Evolutionary conservation across 164 flowering plant species (phyloP).

Genomic region (Liquidambar formosana): DNA sequence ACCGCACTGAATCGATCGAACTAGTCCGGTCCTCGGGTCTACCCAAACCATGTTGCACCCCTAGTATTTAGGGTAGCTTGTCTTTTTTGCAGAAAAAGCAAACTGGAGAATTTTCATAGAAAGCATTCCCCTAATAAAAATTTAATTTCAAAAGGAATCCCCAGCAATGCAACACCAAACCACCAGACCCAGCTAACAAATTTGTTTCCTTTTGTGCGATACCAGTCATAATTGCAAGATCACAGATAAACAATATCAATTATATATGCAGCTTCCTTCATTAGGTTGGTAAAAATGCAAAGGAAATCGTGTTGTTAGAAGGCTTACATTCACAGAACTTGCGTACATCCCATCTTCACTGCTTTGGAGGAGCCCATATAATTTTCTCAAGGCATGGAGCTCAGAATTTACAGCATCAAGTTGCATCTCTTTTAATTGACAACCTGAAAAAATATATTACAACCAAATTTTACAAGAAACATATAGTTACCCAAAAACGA

Average conservation of each 20-base stretch:
- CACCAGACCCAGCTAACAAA: neutral
- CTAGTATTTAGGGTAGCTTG: neutral
- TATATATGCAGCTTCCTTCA: neutral
- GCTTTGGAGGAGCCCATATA: conserved; percentile 39
- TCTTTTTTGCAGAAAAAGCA: neutral
- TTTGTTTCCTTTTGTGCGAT: neutral
- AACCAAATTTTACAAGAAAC: neutral
- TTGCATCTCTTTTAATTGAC: conserved; percentile 23
- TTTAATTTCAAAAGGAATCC: neutral
- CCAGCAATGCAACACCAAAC: neutral
- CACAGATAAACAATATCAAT: no score
- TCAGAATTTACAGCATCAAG: conserved; percentile 28
- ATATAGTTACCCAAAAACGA: neutral
- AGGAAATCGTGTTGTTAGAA: neutral
- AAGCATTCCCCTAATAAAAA: neutral
- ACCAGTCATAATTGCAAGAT: neutral
- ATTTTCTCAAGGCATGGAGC: conserved; percentile 28
- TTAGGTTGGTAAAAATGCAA: neutral
- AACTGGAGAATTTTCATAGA: neutral
- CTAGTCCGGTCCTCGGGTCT: no score
- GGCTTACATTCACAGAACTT: conserved; percentile 12
- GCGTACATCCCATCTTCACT: conserved; percentile 8
- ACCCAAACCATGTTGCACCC: no score
- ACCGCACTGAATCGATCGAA: no score
- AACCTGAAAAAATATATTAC: neutral